Evolutionary conservation across 768 basidiomycete genomes (phyloP), one percentile per base, ranked within the genome.

Genomic region (Boletus vermiculosoides): DNA sequence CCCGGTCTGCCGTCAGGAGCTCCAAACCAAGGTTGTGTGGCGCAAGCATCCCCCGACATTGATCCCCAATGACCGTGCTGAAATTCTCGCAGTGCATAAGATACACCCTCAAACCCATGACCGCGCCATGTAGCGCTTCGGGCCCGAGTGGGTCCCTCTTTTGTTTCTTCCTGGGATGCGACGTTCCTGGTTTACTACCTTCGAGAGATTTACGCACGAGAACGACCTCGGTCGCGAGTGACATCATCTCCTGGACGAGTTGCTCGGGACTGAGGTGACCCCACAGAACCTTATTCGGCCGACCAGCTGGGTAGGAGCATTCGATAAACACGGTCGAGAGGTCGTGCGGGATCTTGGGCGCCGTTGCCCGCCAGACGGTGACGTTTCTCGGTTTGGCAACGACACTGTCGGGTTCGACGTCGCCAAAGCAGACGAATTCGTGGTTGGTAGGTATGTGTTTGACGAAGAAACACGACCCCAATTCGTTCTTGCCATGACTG

Each of bases 401-500:
- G 47, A 94, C 63, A 49, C 82, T 81, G 73, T 95, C 92, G 10
- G 92, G 91, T 66, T 95, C 92, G 57, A 97, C 87, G 72, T 96
- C 94, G 0, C 96, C 96, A 63, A 97, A 96, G 73, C 98, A 98
- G 37, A 98, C 77, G 61, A 98, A 86, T 70, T 96, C 91, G 46
- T 76, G 79, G 1, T 70, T 71, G 34, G 80, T 78, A n/a, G 78
- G 73, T 50, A 90, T 79, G 61, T 89, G 82, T 15, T 85, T 83
- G 63, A 98, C 71, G 71, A 96, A 96, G 76, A 90, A 95, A 16
- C 94, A 96, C 1, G 88, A 76, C 68, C 18, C 82, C 46, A 72
- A 68, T 5, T 64, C 64, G 66, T 82, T 82, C 58, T 76, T 75
- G 12, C 94, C 92, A 64, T 94, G 92, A 54, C 81, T 87, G 45